A percentile compares a stretch with the other conserved stretches of the same genome.
Conservation (phyloP, 164 flowering plant genomes). For the Kalanchoe fedtschenkoi region DNA sequence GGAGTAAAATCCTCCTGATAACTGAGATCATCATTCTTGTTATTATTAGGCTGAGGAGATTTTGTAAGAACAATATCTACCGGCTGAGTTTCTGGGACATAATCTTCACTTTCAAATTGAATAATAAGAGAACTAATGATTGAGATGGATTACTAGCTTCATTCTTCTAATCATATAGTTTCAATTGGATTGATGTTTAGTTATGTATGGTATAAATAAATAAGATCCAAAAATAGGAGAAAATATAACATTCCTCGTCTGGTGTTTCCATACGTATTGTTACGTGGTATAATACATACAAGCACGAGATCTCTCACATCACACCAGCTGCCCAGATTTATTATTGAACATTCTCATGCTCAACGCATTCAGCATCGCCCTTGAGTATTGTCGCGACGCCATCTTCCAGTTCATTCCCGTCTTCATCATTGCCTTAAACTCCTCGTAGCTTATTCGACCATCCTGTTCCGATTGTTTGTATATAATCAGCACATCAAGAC, state of each 20-base stretch:
- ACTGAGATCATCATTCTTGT: no score
- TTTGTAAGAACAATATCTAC: no score
- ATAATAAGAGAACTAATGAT: neutral
- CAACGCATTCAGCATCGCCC: constrained; percentile 59
- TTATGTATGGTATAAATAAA: constrained; percentile 1
- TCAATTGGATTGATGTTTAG: no score
- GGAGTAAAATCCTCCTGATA: no score
- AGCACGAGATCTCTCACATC: neutral
- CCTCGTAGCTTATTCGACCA: constrained; percentile 67
- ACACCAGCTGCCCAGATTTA: constrained; percentile 10
- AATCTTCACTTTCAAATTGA: no score
- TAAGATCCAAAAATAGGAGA: neutral
- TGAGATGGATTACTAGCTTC: no score
- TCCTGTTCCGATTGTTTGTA: constrained; percentile 27
- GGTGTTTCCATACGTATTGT: neutral
- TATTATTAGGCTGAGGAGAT: no score
- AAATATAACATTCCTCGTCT: neutral
- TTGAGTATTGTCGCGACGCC: constrained; percentile 70
- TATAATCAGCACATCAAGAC: neutral
- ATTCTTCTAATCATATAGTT: no score
- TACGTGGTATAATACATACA: no score
- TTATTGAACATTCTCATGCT: constrained; percentile 55
- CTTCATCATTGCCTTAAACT: constrained; percentile 67
- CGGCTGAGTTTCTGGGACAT: no score
- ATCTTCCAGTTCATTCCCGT: constrained; percentile 72